A percentile compares a stretch with the other conserved stretches of the same genome.
phyloP scores from a whole-genome alignment of 2,329 filamentous ascomycete species.

The Neurospora sp. region DNA sequence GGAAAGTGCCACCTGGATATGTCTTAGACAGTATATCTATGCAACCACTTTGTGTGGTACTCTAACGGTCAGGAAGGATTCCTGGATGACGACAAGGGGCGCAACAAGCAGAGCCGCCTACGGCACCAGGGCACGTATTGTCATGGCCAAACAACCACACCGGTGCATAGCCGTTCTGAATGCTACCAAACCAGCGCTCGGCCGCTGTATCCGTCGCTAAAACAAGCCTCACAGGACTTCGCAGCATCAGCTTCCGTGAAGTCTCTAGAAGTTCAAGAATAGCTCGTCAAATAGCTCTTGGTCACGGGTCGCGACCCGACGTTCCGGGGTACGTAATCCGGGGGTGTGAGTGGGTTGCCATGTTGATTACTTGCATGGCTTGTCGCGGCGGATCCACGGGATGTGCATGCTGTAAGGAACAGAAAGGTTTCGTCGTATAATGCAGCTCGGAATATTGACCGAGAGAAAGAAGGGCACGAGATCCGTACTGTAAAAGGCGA shows the following conservation, averaged over 20 bases:
- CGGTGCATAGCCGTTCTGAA: background rate
- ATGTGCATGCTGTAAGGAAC: background rate
- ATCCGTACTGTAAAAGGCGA: background rate
- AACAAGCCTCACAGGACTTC: background rate
- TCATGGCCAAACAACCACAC: background rate
- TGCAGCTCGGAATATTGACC: background rate
- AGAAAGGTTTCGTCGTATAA: background rate
- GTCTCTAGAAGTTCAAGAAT: too few relatives aligned
- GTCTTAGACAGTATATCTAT: background rate
- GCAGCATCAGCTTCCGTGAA: background rate
- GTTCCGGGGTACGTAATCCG: background rate
- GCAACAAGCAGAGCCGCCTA: background rate
- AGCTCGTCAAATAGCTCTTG: background rate
- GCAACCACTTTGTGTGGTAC: background rate
- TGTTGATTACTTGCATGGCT: background rate
- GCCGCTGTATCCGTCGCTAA: background rate
- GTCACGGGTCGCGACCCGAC: background rate
- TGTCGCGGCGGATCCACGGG: background rate
- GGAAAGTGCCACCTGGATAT: background rate
- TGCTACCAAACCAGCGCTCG: background rate
- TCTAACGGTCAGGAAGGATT: background rate
- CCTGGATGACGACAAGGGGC: background rate
- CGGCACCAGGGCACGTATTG: background rate
- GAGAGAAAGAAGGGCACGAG: background rate
- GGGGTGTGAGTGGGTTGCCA: background rate